Percentiles rank a stretch among this genome's conserved stretches.
Conservation (phyloP, 208 protist species). For the Leishmania mexicana region DNA sequence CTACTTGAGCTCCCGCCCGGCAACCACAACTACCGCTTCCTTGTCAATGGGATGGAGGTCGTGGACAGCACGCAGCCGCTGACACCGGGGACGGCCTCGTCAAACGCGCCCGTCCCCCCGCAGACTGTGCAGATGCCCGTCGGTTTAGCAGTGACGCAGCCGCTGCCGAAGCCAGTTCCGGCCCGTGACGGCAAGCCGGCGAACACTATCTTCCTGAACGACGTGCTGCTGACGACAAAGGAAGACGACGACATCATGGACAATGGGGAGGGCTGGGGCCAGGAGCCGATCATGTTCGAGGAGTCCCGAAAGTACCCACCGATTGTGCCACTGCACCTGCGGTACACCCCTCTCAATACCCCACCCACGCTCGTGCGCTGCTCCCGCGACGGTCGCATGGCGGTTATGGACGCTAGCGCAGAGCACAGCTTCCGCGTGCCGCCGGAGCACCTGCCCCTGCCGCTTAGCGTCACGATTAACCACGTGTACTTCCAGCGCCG, state of each 20-base stretch:
- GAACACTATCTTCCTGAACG: slow-evolving; percentile 77
- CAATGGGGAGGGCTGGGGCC: slow-evolving; percentile 78
- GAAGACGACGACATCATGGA: slow-evolving; percentile 87
- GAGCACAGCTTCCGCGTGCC: slow-evolving; percentile 36
- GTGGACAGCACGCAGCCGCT: slow-evolving; percentile 81
- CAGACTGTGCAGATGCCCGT: background rate
- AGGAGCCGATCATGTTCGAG: slow-evolving; percentile 83
- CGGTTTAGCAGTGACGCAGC: slow-evolving; percentile 21
- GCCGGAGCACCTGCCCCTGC: slow-evolving; percentile 85
- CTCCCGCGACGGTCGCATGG: slow-evolving; percentile 57
- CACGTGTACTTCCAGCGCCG: slow-evolving; percentile 93
- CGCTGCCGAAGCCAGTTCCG: slow-evolving; percentile 34
- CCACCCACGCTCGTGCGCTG: slow-evolving; percentile 88
- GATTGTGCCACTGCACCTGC: slow-evolving; percentile 88
- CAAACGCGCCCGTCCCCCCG: slow-evolving; percentile 19
- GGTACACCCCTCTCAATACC: slow-evolving; percentile 92
- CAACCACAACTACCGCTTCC: slow-evolving; percentile 83
- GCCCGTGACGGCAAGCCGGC: slow-evolving; percentile 58
- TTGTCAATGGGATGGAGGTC: slow-evolving; percentile 66
- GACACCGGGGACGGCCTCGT: slow-evolving; percentile 21
- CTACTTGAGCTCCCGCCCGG: slow-evolving; percentile 78
- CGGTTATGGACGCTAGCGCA: slow-evolving; percentile 41
- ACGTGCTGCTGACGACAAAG: slow-evolving; percentile 64
- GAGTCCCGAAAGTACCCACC: slow-evolving; percentile 89
- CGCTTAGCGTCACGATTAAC: slow-evolving; percentile 91